These are phyloP conservation scores for Meyerozyma guilliermondii DNA, from an alignment of 1,139 yeast species.

Conservation along the genomic window DNA sequence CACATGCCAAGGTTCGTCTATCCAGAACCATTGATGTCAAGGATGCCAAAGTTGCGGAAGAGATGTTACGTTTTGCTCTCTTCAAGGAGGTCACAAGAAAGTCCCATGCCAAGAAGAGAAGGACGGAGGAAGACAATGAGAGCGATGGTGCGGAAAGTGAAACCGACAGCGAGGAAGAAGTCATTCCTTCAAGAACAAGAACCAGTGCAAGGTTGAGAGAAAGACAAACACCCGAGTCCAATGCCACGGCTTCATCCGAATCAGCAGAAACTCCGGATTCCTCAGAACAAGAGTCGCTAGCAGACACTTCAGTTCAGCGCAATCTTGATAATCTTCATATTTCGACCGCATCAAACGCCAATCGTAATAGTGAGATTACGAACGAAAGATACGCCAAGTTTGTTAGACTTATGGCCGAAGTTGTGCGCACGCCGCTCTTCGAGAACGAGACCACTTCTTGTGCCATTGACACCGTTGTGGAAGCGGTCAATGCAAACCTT, in stretches of 20 bases:
- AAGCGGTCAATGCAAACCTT: constrained; percentile 45
- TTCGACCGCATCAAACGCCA: constrained; percentile 9
- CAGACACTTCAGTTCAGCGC: constrained; percentile 20
- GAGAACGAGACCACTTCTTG: constrained; percentile 41
- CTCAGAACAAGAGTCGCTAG: constrained; percentile 1
- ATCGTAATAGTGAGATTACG: constrained; percentile 27
- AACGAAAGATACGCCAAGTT: constrained; percentile 44
- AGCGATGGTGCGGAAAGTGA: constrained; percentile 13
- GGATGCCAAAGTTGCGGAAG: constrained; percentile 88
- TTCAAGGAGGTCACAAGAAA: constrained; percentile 65
- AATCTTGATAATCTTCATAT: constrained; percentile 23
- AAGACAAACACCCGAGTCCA: neutral
- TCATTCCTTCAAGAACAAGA: constrained; percentile 15
- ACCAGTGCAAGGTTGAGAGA: constrained; percentile 8
- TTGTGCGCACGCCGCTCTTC: constrained; percentile 44
- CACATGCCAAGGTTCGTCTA: constrained; percentile 92
- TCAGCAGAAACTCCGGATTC: constrained; percentile 2
- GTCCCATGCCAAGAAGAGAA: constrained; percentile 29
- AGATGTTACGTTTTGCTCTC: constrained; percentile 76
- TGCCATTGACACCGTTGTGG: constrained; percentile 38
- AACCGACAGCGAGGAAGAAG: constrained; percentile 16
- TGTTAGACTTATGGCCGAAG: constrained; percentile 40
- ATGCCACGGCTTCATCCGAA: neutral
- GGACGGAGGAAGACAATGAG: constrained; percentile 14
- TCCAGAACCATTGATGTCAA: constrained; percentile 66